Conservation (phyloP, 768 basidiomycete species). For the Leccinum obscurum region DNA sequence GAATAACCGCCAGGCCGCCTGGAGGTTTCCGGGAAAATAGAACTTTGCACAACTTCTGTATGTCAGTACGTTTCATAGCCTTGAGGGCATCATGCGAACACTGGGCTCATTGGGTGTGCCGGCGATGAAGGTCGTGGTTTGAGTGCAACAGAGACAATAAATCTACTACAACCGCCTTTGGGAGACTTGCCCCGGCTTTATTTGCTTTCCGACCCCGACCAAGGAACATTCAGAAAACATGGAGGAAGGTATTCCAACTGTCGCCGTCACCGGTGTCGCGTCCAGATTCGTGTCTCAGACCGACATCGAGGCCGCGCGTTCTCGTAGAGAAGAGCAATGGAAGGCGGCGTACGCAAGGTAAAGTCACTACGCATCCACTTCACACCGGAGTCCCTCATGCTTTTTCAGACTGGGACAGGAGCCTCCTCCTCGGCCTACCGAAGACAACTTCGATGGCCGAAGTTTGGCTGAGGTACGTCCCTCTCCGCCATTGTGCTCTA, state of each 20-base stretch:
- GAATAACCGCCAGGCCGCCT: conserved; percentile 41
- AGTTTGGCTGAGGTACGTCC: conserved; percentile 82
- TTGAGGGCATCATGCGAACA: conserved; percentile 48
- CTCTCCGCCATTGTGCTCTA: conserved; percentile 6
- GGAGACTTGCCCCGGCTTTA: conserved; percentile 1
- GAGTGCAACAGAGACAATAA: conserved; percentile 46
- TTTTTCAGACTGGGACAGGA: conserved; percentile 72
- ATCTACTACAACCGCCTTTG: conserved; percentile 4
- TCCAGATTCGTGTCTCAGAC: conserved; percentile 82
- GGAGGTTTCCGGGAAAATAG: conserved; percentile 13
- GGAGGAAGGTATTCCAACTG: conserved; percentile 72
- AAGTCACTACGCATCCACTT: conserved; percentile 1
- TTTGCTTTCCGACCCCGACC: conserved; percentile 25
- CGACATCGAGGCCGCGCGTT: conserved; percentile 73
- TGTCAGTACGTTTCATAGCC: conserved; percentile 51
- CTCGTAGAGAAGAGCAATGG: conserved; percentile 81
- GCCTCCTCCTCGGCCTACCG: conserved; percentile 72
- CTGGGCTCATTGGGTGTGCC: conserved; percentile 13
- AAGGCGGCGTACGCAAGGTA: conserved; percentile 86
- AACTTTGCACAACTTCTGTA: conserved; percentile 63
- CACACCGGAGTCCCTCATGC: conserved; percentile 6
- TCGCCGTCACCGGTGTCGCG: conserved; percentile 71
- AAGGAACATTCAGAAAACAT: conserved; percentile 34
- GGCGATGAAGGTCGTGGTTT: conserved; percentile 38
- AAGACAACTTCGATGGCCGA: conserved; percentile 79